Base-by-base conservation (phyloP, 345 rosid species). In the Pugionium dolabratum region DNA sequence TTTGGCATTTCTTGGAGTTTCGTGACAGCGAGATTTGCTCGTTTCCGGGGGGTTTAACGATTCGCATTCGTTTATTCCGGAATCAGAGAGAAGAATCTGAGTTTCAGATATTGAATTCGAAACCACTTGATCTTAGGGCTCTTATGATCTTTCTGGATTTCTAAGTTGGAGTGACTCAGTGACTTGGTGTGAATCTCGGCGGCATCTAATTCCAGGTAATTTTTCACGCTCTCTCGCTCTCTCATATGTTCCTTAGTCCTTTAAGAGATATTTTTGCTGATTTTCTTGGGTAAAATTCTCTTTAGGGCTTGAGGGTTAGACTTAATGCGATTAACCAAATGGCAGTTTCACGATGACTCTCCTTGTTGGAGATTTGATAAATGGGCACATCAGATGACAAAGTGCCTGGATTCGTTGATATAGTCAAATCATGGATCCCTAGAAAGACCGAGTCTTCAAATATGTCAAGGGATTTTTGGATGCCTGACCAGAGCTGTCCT, bases 401-500 rank as follows among this genome's bases (percentile, higher is more conserved):
- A 71, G 86, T 79, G 34, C 79, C 90, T 39, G 92, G 87, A 68
- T 74, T 90, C 61, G 83, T 86, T 75, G 88, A 90, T 50, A 11
- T 78, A 59, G 83, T 86, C 72, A 90, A 76, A 71, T 87, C 90
- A 6, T 86, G 91, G 18, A 85, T 93, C 69, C 90, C 97, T 75
- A 74, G 85, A 75, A 82, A 79, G 76, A 72, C 71, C 35, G 90
- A 90, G 69, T 82, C 89, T 18, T 18, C 85, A 5, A 74, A 76
- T 52, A 76, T 88, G 84, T 85, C 97, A 6, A 83, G 86, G 80
- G 94, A 85, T 66, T 93, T 84, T 78, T 93, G 98, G 98, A 93
- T 93, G 98, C 97, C 98, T 27, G 97, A 93, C 79, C 86, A 81
- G 54, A 93, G 98, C 73, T 93, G 98, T 66, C 84, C 88, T 76